phyloP scores from a whole-genome alignment of 768 basidiomycete genomes.

The Russula virescens region DNA sequence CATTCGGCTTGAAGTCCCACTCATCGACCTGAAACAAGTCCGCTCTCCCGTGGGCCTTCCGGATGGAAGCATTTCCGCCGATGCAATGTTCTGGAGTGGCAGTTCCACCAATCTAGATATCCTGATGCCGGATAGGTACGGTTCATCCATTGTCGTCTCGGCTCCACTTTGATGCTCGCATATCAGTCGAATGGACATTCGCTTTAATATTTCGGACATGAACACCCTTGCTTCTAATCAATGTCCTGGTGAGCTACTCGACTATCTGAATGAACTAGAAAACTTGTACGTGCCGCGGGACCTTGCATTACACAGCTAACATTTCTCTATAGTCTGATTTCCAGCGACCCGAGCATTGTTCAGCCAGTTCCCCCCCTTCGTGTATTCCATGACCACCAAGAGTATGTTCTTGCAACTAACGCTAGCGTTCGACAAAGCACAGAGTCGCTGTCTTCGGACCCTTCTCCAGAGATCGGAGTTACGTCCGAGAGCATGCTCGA shows the following conservation, averaged over 20 bases:
- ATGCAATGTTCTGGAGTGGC: constrained; percentile 3
- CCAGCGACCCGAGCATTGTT: constrained; percentile 25
- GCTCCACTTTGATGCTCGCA: not conserved
- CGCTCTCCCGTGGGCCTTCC: not conserved
- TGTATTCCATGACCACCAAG: constrained; percentile 33
- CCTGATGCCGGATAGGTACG: constrained; percentile 22
- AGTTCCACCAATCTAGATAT: constrained; percentile 13
- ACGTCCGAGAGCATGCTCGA: constrained; percentile 48
- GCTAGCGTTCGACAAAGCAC: constrained; percentile 44
- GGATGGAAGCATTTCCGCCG: not conserved
- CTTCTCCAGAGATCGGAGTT: constrained; percentile 22
- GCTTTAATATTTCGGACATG: constrained; percentile 39
- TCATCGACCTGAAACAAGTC: constrained; percentile 8
- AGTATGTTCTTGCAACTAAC: constrained; percentile 44
- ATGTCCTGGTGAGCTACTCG: constrained; percentile 39
- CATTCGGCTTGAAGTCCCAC: constrained; percentile 18
- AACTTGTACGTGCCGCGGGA: constrained; percentile 37
- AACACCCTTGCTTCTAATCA: constrained; percentile 27
- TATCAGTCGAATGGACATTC: constrained; percentile 42
- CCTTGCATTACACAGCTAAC: constrained; percentile 5
- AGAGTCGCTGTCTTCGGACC: constrained; percentile 26
- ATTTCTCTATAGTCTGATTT: constrained; percentile 33
- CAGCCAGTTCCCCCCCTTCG: constrained; percentile 47
- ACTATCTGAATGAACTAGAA: constrained; percentile 38
- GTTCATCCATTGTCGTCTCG: not conserved